Percentiles rank a stretch among this genome's conserved stretches.
These are phyloP conservation scores for Penicillium lagena DNA, from an alignment of 495 filamentous ascomycete species.

Conservation along the genomic window DNA sequence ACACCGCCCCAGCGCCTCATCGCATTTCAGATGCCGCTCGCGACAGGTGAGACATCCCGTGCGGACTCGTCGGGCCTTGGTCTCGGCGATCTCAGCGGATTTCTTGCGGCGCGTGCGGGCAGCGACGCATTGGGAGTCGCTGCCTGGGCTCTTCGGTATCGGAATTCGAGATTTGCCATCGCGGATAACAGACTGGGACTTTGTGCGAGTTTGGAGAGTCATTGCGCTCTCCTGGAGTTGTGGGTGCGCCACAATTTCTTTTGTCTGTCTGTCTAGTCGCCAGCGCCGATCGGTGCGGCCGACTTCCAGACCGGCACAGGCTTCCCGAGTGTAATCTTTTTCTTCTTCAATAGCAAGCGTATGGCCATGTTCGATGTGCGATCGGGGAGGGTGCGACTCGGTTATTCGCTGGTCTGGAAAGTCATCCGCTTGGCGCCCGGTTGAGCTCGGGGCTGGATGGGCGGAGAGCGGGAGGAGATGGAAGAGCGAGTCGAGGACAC, in stretches of 20 bases:
- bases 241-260: background rate
- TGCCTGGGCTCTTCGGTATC: conserved; percentile 13
- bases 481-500: too few species aligned
- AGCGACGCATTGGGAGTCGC: conserved; percentile 13
- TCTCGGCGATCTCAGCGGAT: conserved; percentile 14
- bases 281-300: conserved; percentile 10
- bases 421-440: too few species aligned
- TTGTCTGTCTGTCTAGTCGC: conserved; percentile 11
- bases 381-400: too few species aligned
- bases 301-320: conserved; percentile 3
- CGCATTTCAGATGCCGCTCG: conserved; percentile 72
- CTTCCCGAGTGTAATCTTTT: conserved; percentile 12
- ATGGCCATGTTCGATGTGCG: conserved; percentile 19
- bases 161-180: conserved; percentile 4
- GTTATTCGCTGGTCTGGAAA: background rate
- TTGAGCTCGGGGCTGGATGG: too few species aligned
- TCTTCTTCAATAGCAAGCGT: conserved; percentile 8
- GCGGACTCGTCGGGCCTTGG: conserved; percentile 63
- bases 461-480: too few species aligned
- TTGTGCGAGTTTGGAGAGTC: conserved; percentile 13
- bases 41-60: conserved; percentile 76
- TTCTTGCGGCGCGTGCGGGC: conserved; percentile 16
- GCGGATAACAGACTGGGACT: conserved; percentile 10
- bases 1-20: conserved; percentile 76
- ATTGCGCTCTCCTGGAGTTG: conserved; percentile 2